Evolutionary conservation across 495 filamentous ascomycete genomes (phyloP), one percentile per base, ranked within the genome.

Genomic region (Penicilliopsis zonata): DNA sequence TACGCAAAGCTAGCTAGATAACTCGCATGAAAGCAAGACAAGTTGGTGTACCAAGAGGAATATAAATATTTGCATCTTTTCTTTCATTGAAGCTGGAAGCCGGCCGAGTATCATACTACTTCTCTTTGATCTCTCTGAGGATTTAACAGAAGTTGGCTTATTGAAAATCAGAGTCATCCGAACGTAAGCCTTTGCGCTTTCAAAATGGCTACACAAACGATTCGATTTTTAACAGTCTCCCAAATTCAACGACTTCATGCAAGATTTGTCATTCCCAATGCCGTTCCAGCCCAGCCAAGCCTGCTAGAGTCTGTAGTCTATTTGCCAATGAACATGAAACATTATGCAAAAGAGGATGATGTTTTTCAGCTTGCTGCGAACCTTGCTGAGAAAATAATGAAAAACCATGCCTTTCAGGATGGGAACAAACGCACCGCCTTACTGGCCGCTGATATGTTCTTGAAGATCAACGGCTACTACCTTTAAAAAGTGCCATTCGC

Each of bases 341-440:
- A 53, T 36, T 56, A 53, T 31, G 42, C 27, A 17, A 35, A 43
- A 18, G 25, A 44, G 22, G 28, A 42, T 21, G 44, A 53, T 33
- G n/a, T 53, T 9, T 57, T 53, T 26, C 30, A 47, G 31, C 42
- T 54, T 35, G 45, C 52, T 21, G 51, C 42, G 26, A 46, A 38
- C 28, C 48, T 52, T 28, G 37, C 50, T 8, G 34, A 54, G 30
- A 53, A 47, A 29, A 41, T 57, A 29, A 55, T 55, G 18, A 47
- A 49, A 19, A 55, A 58, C 37, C 53, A 58, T 28, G 38, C 50
- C 16, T 57, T 47, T 32, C 34, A 42, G 17, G 47, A 56, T 34
- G 52, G 54, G 19, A 58, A 60, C 36, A 58, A 58, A 35, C 38
- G 53, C 20, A 49, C 53, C 13, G 49, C 49, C 13, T 33, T 56